These are phyloP conservation scores for Cyclotella kingstonii DNA, from an alignment of 108 stramenopile genomes.

Conservation along the genomic window DNA sequence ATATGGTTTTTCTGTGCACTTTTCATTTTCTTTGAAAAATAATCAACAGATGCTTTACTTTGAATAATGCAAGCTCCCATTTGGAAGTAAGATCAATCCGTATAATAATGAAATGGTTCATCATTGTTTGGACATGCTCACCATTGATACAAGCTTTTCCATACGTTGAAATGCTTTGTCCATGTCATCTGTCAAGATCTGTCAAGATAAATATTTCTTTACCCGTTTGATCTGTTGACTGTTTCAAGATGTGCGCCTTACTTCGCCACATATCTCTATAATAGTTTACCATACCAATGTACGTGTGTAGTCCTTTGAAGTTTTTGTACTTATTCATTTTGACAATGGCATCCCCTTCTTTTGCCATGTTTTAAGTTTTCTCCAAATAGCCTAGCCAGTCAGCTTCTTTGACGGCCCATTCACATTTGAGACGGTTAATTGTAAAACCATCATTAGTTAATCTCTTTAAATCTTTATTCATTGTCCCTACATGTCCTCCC, in stretches of 20 bases:
- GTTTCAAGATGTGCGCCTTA: conserved; percentile 47
- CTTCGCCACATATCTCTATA: conserved; percentile 48
- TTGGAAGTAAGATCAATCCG: conserved; percentile 39
- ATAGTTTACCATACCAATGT: conserved; percentile 46
- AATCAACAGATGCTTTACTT: conserved; percentile 16
- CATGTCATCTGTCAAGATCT: conserved; percentile 30
- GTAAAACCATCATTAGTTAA: conserved; percentile 40
- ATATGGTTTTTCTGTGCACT: conserved; percentile 22
- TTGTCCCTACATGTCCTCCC: conserved; percentile 11
- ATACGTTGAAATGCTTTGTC: conserved; percentile 38
- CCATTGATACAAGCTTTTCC: conserved; percentile 19
- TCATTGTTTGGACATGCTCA: conserved; percentile 42
- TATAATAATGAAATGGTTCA: conserved; percentile 39
- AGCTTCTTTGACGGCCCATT: conserved; percentile 54
- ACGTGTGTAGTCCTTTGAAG: conserved; percentile 26
- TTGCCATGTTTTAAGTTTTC: conserved; percentile 45
- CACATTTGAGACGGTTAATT: conserved; percentile 55
- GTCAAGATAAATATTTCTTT: conserved; percentile 13
- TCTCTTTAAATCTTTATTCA: conserved; percentile 7
- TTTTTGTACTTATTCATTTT: conserved; percentile 23
- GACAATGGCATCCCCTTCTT: conserved; percentile 49
- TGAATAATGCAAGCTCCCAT: conserved; percentile 25
- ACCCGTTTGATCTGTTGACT: conserved; percentile 27
- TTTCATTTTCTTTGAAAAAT: conserved; percentile 19
- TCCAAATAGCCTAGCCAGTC: conserved; percentile 63